Percentiles rank a stretch among this genome's conserved stretches.
phyloP scores from a whole-genome alignment of 257 asterid species.

The Schizonepeta tenuifolia region DNA sequence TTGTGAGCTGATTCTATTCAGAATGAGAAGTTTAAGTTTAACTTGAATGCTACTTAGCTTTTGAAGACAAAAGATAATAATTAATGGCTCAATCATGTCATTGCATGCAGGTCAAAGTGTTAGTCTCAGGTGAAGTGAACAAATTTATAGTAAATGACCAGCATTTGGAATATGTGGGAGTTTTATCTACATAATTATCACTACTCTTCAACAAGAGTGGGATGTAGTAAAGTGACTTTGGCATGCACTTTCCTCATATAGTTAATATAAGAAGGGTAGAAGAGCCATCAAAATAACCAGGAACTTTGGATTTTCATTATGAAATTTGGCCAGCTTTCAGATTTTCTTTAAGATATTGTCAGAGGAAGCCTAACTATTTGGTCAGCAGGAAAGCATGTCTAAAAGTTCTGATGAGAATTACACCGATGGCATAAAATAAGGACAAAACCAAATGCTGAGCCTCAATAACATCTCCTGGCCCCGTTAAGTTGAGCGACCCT shows the following conservation, averaged over 20 bases:
- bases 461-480: slow-evolving; percentile 87
- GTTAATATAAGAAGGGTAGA: background rate
- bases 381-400: slow-evolving; percentile 23
- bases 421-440: slow-evolving; percentile 81
- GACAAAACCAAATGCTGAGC: slow-evolving; percentile 91
- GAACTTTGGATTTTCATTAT: background rate
- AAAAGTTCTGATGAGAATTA: slow-evolving; percentile 48
- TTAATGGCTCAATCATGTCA: slow-evolving; percentile 20
- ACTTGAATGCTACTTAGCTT: slow-evolving; percentile 12
- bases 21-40: slow-evolving; percentile 7
- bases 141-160: background rate
- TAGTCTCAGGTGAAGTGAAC: slow-evolving; percentile 4
- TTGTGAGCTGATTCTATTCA: slow-evolving; percentile 33
- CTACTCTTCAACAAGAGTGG: slow-evolving; percentile 13
- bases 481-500: slow-evolving; percentile 91
- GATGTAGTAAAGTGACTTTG: slow-evolving; percentile 18
- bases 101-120: slow-evolving; percentile 9
- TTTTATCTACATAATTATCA: slow-evolving; percentile 8
- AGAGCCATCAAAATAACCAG: slow-evolving; percentile 16
- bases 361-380: slow-evolving; percentile 4
- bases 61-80: slow-evolving; percentile 22
- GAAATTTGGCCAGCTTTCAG: slow-evolving; percentile 22
- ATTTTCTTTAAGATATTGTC: slow-evolving; percentile 6
- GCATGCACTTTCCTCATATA: slow-evolving; percentile 14
- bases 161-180: background rate